A percentile compares a stretch with the other conserved stretches of the same genome.
Evolutionary conservation across 208 protist species (phyloP).

Genomic region (Leishmania lainsoni): DNA sequence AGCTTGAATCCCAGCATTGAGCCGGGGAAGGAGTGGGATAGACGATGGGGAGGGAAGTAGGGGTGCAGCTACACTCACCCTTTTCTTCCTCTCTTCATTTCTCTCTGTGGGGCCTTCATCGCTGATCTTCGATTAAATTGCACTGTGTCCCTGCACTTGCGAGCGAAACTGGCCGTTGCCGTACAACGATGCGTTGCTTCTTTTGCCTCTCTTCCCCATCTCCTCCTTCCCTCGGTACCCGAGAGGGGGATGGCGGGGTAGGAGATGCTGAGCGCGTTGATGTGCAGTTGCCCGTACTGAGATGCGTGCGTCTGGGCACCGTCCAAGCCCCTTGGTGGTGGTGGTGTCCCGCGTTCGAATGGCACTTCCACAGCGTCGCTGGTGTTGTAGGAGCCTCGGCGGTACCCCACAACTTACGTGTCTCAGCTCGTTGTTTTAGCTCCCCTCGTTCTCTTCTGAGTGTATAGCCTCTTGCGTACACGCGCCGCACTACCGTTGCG

Average conservation of each 20-base stretch:
- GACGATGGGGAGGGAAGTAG: neutral
- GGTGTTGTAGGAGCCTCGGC: no score
- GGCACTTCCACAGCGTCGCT: neutral
- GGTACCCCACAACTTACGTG: neutral
- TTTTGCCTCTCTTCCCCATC: neutral
- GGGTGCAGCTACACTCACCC: neutral
- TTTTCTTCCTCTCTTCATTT: neutral
- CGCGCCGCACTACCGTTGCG: neutral
- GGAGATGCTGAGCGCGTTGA: neutral
- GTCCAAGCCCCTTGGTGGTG: neutral
- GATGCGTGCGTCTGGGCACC: neutral
- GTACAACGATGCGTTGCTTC: neutral
- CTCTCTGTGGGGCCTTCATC: neutral
- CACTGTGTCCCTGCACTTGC: neutral
- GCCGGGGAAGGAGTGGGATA: no score
- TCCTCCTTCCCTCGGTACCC: neutral
- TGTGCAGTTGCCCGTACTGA: neutral
- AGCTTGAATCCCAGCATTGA: slow-evolving; percentile 32
- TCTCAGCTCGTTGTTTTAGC: slow-evolving; percentile 2
- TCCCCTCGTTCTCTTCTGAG: neutral
- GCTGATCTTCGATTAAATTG: neutral
- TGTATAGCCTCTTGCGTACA: neutral
- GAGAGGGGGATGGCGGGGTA: neutral
- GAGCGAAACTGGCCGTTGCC: neutral
- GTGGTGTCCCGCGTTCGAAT: neutral